phyloP scores from a whole-genome alignment of 129 eudicot species.

The Chrysanthemum lavandulifolium region DNA sequence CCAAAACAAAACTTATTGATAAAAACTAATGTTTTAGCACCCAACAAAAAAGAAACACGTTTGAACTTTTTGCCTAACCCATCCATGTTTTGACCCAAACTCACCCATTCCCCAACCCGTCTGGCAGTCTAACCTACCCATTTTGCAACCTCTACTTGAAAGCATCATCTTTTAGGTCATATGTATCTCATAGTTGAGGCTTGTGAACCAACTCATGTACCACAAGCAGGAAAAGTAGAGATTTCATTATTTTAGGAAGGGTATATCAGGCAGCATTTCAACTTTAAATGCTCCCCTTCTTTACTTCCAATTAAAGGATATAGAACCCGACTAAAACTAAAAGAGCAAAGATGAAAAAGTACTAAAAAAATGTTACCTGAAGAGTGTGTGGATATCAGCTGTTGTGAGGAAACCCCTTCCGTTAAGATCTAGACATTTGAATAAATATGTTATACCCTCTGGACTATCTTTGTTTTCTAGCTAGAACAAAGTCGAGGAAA shows the following conservation, averaged over 20 bases:
- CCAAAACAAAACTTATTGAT: too few species aligned
- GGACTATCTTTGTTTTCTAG: conserved; percentile 92
- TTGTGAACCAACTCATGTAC: conserved; percentile 46
- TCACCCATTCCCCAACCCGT: too few species aligned
- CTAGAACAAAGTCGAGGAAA: conserved; percentile 90
- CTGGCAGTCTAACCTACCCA: too few species aligned
- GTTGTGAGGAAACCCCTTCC: conserved; percentile 88
- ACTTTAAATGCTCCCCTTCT: conserved; percentile 72
- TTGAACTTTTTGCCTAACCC: too few species aligned
- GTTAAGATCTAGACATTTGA: conserved; percentile 84
- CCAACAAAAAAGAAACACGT: too few species aligned
- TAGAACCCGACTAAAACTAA: not conserved
- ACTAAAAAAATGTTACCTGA: conserved; percentile 49
- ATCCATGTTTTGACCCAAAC: too few species aligned
- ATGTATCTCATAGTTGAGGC: conserved; percentile 74
- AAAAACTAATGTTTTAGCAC: too few species aligned
- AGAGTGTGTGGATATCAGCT: conserved; percentile 82
- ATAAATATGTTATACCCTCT: conserved; percentile 84
- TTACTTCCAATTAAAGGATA: conserved; percentile 45
- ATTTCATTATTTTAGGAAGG: conserved; percentile 61
- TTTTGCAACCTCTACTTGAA: too few species aligned
- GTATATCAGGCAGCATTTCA: conserved; percentile 65
- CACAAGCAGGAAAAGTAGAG: conserved; percentile 76
- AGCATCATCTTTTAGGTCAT: not conserved
- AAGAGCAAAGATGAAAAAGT: conserved; percentile 28